Percentiles rank a stretch among this genome's conserved stretches.
Evolutionary conservation across 2,329 filamentous ascomycete species (phyloP).

Genomic region (Cadophora sp.): DNA sequence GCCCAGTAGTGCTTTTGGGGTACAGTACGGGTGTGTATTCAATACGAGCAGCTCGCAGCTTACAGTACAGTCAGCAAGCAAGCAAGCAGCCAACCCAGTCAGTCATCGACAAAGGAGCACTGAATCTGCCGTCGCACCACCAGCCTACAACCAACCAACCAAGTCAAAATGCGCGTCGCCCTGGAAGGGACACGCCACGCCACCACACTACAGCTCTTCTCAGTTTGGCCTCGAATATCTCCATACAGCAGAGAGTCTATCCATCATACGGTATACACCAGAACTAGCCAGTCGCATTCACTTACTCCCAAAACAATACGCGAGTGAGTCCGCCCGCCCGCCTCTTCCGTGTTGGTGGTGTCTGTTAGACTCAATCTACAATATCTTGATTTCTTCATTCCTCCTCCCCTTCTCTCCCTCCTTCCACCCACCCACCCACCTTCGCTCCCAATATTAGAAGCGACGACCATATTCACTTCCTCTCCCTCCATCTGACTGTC

Average conservation of each 20-base stretch:
- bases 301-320: neutral
- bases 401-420: neutral
- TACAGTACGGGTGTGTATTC: too few relatives aligned
- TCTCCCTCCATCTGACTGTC: neutral
- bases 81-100: too few relatives aligned
- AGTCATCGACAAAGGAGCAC: too few relatives aligned
- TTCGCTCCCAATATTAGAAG: conserved; percentile 1
- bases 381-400: neutral
- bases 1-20: too few relatives aligned
- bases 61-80: too few relatives aligned
- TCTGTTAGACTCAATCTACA: too few relatives aligned
- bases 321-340: too few relatives aligned
- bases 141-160: neutral
- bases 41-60: neutral
- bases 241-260: too few relatives aligned
- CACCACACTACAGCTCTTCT: neutral
- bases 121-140: too few relatives aligned
- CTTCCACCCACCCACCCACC: neutral
- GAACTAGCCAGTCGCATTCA: neutral
- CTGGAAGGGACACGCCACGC: neutral
- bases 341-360: neutral
- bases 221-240: neutral
- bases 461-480: conserved; percentile 10
- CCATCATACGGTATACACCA: too few relatives aligned
- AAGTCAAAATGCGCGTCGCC: too few relatives aligned